Evolutionary conservation across 805 yeast genomes (phyloP), one percentile per base, ranked within the genome.

Genomic region (Saccharomycopsis sp.): DNA sequence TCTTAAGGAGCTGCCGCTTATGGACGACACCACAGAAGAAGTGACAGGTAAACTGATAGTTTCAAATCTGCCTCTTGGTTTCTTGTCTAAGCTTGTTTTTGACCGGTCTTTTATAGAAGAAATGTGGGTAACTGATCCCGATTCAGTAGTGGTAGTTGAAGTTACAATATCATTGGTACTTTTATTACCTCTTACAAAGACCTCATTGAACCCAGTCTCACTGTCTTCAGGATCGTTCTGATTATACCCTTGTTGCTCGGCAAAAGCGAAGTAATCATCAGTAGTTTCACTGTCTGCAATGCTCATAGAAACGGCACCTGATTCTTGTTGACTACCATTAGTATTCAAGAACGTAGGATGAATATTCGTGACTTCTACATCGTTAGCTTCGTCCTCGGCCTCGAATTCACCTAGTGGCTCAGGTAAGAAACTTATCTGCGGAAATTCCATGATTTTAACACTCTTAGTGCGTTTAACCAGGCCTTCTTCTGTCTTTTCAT

Each of bases 21-120:
- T 5, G 12, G 38, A 5, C 38, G 38, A 29, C 9, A 7, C 38
- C 38, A 7, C 12, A 5, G 38, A 29, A 29, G 49, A 29, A 29
- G 49, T 44, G 22, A 44, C 49, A 44, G 49, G 49, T 8, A 44
- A 44, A 44, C 49, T 44, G 49, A 44, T 44, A 44, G 49, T 44
- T 44, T 44, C 49, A 17, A 44, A 44, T 44, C 49, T 44, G 22
- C 22, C 22, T 44, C 49, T 44, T 5, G 49, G 7, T 12, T 29
- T 29, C 38, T 29, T 29, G 12, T 29, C 38, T 12, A 29, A 29
- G 38, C 38, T 29, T 29, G 38, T 29, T 12, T 29, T 29, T 29
- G 38, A 29, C 38, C 12, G 38, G 38, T 29, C 38, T 29, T 29
- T 29, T 12, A n/a, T n/a, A n/a, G 38, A 12, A 5, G 38, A 29